Evolutionary conservation across 352 stramenopile genomes (phyloP), one percentile per base, ranked within the genome.

Genomic region (Globisporangium megalacanthum): DNA sequence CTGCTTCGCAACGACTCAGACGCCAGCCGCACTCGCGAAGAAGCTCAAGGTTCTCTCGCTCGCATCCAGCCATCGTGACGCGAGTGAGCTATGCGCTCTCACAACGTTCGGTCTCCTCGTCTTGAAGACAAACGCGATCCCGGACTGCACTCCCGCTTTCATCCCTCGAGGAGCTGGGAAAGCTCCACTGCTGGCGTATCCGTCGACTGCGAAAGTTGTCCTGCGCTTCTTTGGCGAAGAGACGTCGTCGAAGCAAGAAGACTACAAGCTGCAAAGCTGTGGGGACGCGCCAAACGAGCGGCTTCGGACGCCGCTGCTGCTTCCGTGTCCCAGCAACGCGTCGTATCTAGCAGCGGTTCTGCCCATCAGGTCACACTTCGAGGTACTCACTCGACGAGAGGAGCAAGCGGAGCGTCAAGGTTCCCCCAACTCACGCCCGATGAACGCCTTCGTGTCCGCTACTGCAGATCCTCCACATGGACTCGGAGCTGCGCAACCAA

Each of bases 401-500:
- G 48, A 47, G 35, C 35, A 13, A 13, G 35, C 35, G 35, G 10
- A 13, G 7, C 35, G 10, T 39, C 35, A 13, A 8, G 35, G 35
- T 39, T 39, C 10, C 35, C 7, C 7, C 7, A 15, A 10, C 44
- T 49, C 19, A 49, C 44, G 8, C n/a, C n/a, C 5, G 6, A 47
- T 8, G 42, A 9, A 0, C 0, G 42, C 19, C 42, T 11, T 35
- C 7, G 10, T 49, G 44, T 20, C n/a, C n/a, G n/a, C n/a, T 20
- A 1, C 37, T 10, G 9, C 22, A 89, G 80, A 73, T 91, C 31
- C 60, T 91, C 1, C 76, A 87, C 52, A 72, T 91, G 58, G 78
- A 85, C 42, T 75, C 75, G n/a, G 79, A 88, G 48, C 63, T 85
- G 33, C 68, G 75, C 2, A 80, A 82, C 49, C 78, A 86, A 45